A percentile compares a stretch with the other conserved stretches of the same genome.
phyloP scores from a whole-genome alignment of 2,329 filamentous ascomycete genomes.

The Pleurostoma richardsiae region DNA sequence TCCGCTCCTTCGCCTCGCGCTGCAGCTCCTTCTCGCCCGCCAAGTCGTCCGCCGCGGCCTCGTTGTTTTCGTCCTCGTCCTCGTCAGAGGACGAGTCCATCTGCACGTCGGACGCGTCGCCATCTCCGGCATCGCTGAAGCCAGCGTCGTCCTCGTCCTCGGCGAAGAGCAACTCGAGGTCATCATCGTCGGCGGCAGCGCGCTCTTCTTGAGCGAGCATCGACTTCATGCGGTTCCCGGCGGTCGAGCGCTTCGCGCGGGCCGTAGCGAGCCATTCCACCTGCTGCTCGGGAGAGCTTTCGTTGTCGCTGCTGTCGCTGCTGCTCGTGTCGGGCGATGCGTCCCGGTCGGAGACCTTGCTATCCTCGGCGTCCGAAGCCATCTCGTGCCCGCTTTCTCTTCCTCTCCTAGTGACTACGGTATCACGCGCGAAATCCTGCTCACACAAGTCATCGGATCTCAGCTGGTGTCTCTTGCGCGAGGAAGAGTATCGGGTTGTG shows the following conservation, averaged over 20 bases:
- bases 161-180: constrained; percentile 70
- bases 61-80: constrained; percentile 64
- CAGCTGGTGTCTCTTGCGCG: too few relatives aligned
- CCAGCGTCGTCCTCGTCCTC: constrained; percentile 66
- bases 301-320: constrained; percentile 28
- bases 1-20: constrained; percentile 66
- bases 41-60: constrained; percentile 59
- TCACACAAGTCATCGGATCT: too few relatives aligned
- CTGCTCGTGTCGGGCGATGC: constrained; percentile 27
- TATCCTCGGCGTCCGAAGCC: too few relatives aligned
- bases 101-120: constrained; percentile 68
- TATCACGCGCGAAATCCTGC: too few relatives aligned
- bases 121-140: constrained; percentile 63
- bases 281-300: constrained; percentile 17
- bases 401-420: too few relatives aligned
- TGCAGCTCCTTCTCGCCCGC: constrained; percentile 86
- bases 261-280: constrained; percentile 70
- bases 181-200: constrained; percentile 40
- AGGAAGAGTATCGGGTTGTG: too few relatives aligned
- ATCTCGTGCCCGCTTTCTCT: too few relatives aligned
- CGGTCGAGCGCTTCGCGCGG: constrained; percentile 71
- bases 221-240: constrained; percentile 77
- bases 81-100: constrained; percentile 85
- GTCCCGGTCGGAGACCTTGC: constrained; percentile 16
- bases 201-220: constrained; percentile 72